phyloP scores from a whole-genome alignment of 208 protist species.

The Wallacemonas sp. region DNA sequence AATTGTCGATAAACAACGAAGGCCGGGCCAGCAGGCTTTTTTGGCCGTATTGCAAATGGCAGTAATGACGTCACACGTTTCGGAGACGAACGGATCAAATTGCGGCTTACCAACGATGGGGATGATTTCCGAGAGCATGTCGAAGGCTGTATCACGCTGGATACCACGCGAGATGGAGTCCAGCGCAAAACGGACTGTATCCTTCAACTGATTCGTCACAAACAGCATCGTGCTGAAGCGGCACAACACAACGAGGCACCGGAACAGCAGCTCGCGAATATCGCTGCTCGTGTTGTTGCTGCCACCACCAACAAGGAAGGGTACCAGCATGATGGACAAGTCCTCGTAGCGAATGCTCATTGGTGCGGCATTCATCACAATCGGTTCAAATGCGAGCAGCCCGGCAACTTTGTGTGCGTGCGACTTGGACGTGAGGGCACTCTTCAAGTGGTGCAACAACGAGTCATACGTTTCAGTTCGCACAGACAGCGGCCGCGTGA shows the following conservation, averaged over 20 bases:
- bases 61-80: slow-evolving; percentile 52
- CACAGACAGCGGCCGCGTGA: slow-evolving; percentile 40
- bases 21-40: slow-evolving; percentile 75
- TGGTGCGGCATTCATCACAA: slow-evolving; percentile 58
- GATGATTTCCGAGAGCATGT: slow-evolving; percentile 82
- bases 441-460: slow-evolving; percentile 66
- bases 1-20: slow-evolving; percentile 71
- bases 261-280: slow-evolving; percentile 57
- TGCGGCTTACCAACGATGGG: slow-evolving; percentile 56
- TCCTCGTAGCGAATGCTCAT: slow-evolving; percentile 64
- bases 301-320: slow-evolving; percentile 58
- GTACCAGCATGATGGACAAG: slow-evolving; percentile 70
- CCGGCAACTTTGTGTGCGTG: slow-evolving; percentile 67
- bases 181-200: slow-evolving; percentile 71
- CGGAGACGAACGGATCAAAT: slow-evolving; percentile 66
- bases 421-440: slow-evolving; percentile 56
- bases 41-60: slow-evolving; percentile 51
- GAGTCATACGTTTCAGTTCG: slow-evolving; percentile 49
- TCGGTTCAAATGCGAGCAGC: slow-evolving; percentile 82
- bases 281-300: slow-evolving; percentile 31
- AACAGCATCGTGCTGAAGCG: slow-evolving; percentile 73
- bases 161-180: slow-evolving; percentile 54
- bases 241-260: slow-evolving; percentile 73
- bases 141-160: slow-evolving; percentile 59
- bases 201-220: slow-evolving; percentile 70